phyloP scores from a whole-genome alignment of 805 yeast genomes.

The Cyberlindnera mississippiensis region DNA sequence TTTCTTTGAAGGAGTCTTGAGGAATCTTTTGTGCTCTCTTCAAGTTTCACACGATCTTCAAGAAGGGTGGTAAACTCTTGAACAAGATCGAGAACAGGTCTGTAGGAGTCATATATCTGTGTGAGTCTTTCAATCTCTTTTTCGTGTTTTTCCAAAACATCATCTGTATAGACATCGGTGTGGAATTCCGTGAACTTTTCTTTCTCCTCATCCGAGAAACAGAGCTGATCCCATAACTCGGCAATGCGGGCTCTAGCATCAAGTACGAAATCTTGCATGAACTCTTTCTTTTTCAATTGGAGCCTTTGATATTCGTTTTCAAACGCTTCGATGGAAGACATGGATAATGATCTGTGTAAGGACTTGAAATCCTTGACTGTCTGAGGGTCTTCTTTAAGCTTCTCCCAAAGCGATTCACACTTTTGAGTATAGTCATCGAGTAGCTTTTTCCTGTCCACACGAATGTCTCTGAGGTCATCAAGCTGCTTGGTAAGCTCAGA shows the following conservation, averaged over 20 bases:
- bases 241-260: conserved; percentile 58
- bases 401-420: conserved; percentile 53
- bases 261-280: conserved; percentile 62
- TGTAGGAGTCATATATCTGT: conserved; percentile 44
- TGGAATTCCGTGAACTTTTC: conserved; percentile 39
- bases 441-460: conserved; percentile 15
- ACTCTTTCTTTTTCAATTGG: conserved; percentile 53
- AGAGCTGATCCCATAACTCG: conserved; percentile 58
- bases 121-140: conserved; percentile 51
- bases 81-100: conserved; percentile 54
- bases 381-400: conserved; percentile 45
- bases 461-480: conserved; percentile 10
- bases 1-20: conserved; percentile 71
- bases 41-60: conserved; percentile 58
- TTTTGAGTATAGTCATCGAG: conserved; percentile 29
- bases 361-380: conserved; percentile 38
- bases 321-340: conserved; percentile 44
- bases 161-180: conserved; percentile 49
- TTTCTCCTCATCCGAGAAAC: conserved; percentile 51
- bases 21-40: conserved; percentile 72
- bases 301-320: conserved; percentile 55
- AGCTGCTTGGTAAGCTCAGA: conserved; percentile 11
- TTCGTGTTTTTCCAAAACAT: conserved; percentile 60
- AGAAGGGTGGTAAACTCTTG: conserved; percentile 51
- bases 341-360: conserved; percentile 44